A percentile compares a stretch with the other conserved stretches of the same genome.
Evolutionary conservation across 345 rosid species (phyloP).

Genomic region (Tarenaya hassleriana): DNA sequence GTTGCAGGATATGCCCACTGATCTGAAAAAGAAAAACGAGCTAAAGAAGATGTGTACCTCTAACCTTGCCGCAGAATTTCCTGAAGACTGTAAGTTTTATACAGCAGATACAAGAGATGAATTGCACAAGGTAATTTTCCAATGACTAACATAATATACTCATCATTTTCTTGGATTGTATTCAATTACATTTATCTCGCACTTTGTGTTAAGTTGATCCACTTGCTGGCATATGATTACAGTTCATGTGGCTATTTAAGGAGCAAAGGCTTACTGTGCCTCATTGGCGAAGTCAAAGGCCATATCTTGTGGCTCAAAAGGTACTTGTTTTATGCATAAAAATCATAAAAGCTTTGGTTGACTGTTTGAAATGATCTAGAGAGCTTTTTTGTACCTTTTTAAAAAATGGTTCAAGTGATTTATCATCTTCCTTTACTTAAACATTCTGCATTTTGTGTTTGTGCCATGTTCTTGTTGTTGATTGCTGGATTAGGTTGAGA

Average conservation of each 20-base stretch:
- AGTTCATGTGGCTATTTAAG: slow-evolving; percentile 84
- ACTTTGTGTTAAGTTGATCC: slow-evolving; percentile 11
- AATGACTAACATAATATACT: background rate
- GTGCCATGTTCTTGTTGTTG: too few relatives aligned
- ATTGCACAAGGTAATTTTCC: slow-evolving; percentile 66
- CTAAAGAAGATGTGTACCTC: slow-evolving; percentile 61
- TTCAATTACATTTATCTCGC: slow-evolving; percentile 5
- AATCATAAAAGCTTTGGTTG: background rate
- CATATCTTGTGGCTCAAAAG: slow-evolving; percentile 76
- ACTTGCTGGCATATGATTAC: slow-evolving; percentile 25
- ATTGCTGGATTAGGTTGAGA: slow-evolving; percentile 40
- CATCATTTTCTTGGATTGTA: background rate
- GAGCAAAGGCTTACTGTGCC: slow-evolving; percentile 78
- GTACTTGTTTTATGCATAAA: slow-evolving; percentile 28
- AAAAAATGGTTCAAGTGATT: too few relatives aligned
- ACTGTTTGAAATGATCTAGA: background rate
- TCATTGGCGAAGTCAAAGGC: slow-evolving; percentile 80
- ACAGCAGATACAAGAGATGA: slow-evolving; percentile 88
- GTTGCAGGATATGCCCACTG: slow-evolving; percentile 66
- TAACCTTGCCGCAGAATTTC: slow-evolving; percentile 66
- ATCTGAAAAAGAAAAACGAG: slow-evolving; percentile 55
- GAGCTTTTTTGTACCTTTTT: background rate
- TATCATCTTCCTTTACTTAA: too few relatives aligned
- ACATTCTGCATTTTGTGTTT: too few relatives aligned
- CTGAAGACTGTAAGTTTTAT: slow-evolving; percentile 80